Evolutionary conservation across 2,329 filamentous ascomycete genomes (phyloP), one percentile per base, ranked within the genome.

Genomic region (Neoarthrinium moseri): DNA sequence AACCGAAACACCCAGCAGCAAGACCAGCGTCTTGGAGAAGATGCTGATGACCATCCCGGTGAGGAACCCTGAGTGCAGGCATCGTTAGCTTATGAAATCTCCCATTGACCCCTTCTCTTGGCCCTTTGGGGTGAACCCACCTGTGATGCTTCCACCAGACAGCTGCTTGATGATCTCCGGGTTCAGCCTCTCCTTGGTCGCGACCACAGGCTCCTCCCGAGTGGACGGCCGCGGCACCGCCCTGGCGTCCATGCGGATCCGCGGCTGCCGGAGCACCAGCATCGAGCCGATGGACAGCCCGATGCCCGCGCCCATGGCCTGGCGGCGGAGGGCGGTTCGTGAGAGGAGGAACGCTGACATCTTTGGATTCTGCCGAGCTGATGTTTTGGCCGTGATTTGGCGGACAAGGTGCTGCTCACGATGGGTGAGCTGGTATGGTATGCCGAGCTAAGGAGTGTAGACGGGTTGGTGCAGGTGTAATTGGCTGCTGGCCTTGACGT

Each of bases 11-110:
- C 87, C 86, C 17, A 87, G 68, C 17, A 91, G 62, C 13, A 91
- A 58, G 2, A 86, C 84, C 38, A 91, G 68, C 1, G 84, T 81
- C 59, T 81, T 81, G 7, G 85, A 89, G 63, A 91, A 89, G 13
- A 86, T 70, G 48, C 83, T 82, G 21, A 91, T 74, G 0, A 84
- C 68, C 24, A 91, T 56, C 2, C 86, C 86, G 3, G 76, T 67
- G n/a, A 77, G 56, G 45, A 87, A 79, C 15, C 84, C 83, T 85
- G 38, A 3, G 29, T 7, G 13, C 4, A 11, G 8, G 17, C 36
- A 12, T 33, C 45, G 24, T 32, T 30, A 24, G 3, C 17, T n/a
- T 20, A 15, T n/a, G 21, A 17, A 17, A 15, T 5, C 22, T 18
- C 17, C 20, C n/a, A 32, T n/a, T 22, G 17, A 36, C 18, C 15